Evolutionary conservation across 176 grass and related monocot species (phyloP), one percentile per base, ranked within the genome.

Genomic region (Avena sativa): DNA sequence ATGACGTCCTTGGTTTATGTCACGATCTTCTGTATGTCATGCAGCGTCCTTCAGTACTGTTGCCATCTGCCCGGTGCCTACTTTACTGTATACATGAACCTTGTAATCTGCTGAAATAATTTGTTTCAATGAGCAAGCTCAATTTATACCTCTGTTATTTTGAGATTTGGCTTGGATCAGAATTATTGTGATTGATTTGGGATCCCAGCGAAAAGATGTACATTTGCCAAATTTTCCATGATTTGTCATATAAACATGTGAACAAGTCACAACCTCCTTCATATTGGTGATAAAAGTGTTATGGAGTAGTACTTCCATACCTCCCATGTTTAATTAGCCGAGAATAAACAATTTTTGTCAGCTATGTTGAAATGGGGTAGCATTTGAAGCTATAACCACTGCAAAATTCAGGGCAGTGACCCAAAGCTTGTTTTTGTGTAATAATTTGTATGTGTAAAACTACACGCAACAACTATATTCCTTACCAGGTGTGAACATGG

Each of bases 401-500:
- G 46, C 8, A 66, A 20, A 78, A 63, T 66, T 20, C 8, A 80
- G 36, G 19, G 9, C 65, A 48, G 21, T 13, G 53, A 17, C 9
- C 38, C 8, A 25, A 43, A 56, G 1, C 5, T 79, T 46, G n/a
- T 58, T 40, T 48, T 70, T 61, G 7, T 47, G 38, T 38, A 36
- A 70, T 13, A 66, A 75, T 30, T 17, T 62, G 1, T 53, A 12
- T 61, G 49, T 38, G 12, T 56, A 90, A 69, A 50, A 81, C 65
- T 78, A 55, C 51, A 87, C 44, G 57, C 84, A 81, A 77, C 86
- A 85, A 71, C 62, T 78, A 76, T 81, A 76, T 85, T 78, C 70
- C 76, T 70, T 76, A 62, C 6, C 55, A 20, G 19, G 60, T 86
- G 71, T 86, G 63, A 82, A 73, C 83, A 38, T 51, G 19, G 6